Conservation (phyloP, 495 filamentous ascomycete species). For the Chaetomium fimeti region DNA sequence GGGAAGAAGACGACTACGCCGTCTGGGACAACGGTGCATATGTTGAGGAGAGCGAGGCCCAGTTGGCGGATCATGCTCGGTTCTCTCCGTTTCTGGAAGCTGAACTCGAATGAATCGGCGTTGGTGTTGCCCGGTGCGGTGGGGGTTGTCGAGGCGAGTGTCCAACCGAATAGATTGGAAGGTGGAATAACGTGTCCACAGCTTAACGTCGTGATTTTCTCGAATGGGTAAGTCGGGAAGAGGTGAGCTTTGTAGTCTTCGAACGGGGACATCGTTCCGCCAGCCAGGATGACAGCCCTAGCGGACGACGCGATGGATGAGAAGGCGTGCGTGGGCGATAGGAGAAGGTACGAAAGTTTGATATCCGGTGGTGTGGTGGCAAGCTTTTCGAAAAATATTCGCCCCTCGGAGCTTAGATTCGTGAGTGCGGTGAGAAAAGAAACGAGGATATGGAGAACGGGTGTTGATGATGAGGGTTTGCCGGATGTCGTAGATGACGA, state of each 20-base stretch:
- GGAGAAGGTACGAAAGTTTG: constrained; percentile 77
- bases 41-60: constrained; percentile 66
- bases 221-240: constrained; percentile 68
- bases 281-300: constrained; percentile 84
- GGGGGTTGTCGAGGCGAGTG: constrained; percentile 41
- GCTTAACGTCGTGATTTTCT: constrained; percentile 73
- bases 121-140: constrained; percentile 27
- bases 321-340: constrained; percentile 94
- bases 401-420: constrained; percentile 84
- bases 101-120: constrained; percentile 75
- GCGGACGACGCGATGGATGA: constrained; percentile 82
- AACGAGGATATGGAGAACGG: constrained; percentile 78
- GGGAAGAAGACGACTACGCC: constrained; percentile 97
- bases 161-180: constrained; percentile 74
- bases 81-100: constrained; percentile 69
- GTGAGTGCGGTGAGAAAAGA: constrained; percentile 80
- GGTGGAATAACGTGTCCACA: constrained; percentile 92
- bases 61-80: constrained; percentile 66
- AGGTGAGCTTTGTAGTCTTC: constrained; percentile 81
- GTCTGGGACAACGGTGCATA: constrained; percentile 74
- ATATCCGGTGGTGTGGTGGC: constrained; percentile 46
- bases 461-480: constrained; percentile 50
- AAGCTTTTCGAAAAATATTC: constrained; percentile 71
- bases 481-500: constrained; percentile 16
- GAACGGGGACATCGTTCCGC: constrained; percentile 98